Percentiles rank a stretch among this genome's conserved stretches.
These are phyloP conservation scores for Xylaria bambusicola DNA, from an alignment of 495 filamentous ascomycete species.

Conservation along the genomic window DNA sequence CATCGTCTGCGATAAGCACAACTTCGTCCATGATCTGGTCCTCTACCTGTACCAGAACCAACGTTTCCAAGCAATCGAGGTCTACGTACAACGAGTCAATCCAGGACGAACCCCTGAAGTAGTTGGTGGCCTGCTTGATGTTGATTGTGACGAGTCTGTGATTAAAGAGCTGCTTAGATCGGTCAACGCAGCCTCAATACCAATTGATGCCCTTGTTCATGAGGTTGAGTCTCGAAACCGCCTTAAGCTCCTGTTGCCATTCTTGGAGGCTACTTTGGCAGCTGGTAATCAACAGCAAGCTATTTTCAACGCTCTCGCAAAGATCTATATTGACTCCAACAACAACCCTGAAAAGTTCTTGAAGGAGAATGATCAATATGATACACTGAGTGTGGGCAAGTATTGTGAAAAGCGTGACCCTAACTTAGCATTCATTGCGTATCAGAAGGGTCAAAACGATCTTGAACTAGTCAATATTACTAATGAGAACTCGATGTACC, in stretches of 20 bases:
- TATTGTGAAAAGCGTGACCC: conserved; percentile 99
- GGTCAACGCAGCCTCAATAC: conserved; percentile 80
- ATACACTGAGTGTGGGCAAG: conserved; percentile 88
- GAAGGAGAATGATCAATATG: conserved; percentile 97
- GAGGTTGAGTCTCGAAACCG: conserved; percentile 96
- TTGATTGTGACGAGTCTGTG: conserved; percentile 94
- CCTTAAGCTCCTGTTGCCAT: conserved; percentile 92
- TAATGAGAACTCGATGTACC: conserved; percentile 99
- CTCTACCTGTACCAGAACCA: conserved; percentile 99
- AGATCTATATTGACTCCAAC: conserved; percentile 99
- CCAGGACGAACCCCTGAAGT: conserved; percentile 91
- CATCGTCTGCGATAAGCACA: conserved; percentile 98
- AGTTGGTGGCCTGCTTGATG: conserved; percentile 91
- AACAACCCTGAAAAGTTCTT: conserved; percentile 98
- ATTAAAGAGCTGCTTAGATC: conserved; percentile 92
- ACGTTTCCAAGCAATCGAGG: conserved; percentile 98
- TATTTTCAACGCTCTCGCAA: conserved; percentile 96
- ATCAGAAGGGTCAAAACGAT: conserved; percentile 96
- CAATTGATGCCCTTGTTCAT: conserved; percentile 91
- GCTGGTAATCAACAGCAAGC: conserved; percentile 96
- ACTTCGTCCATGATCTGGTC: conserved; percentile 96
- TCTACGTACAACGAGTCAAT: conserved; percentile 99
- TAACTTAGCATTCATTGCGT: conserved; percentile 94
- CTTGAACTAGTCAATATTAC: conserved; percentile 96
- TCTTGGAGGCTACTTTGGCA: conserved; percentile 90